Conservation (phyloP, 2,329 filamentous ascomycete species). For the Phialocephala subalpina region DNA sequence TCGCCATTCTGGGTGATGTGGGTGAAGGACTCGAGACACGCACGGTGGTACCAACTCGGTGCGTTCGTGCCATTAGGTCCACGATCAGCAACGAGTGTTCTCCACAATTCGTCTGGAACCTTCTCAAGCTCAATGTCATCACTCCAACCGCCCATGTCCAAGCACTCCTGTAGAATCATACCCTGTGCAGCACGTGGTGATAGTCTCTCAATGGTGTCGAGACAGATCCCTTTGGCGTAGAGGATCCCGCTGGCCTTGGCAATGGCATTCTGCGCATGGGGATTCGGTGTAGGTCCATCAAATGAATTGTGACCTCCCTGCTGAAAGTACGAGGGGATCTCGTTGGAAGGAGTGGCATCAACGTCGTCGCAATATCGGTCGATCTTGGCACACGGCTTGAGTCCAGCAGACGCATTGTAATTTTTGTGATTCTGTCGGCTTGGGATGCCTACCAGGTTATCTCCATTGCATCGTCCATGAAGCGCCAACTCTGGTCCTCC, state of each 20-base stretch:
- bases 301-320: neutral
- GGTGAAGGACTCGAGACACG: constrained; percentile 25
- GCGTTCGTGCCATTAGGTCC: constrained; percentile 27
- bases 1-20: constrained; percentile 13
- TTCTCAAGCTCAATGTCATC: constrained; percentile 5
- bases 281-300: neutral
- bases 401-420: constrained; percentile 28
- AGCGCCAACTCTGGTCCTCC: constrained; percentile 18
- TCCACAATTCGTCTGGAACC: constrained; percentile 27
- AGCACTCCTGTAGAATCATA: constrained; percentile 21
- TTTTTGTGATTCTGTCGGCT: constrained; percentile 18
- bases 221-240: constrained; percentile 23
- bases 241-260: constrained; percentile 3
- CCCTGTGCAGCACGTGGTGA: constrained; percentile 21
- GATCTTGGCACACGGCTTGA: constrained; percentile 18
- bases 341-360: neutral
- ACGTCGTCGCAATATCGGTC: neutral
- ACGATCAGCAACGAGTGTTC: constrained; percentile 32
- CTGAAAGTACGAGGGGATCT: neutral
- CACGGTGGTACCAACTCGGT: constrained; percentile 30
- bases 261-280: neutral
- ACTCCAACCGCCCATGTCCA: constrained; percentile 27
- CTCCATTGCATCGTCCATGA: constrained; percentile 28
- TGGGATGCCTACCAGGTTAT: constrained; percentile 32
- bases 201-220: constrained; percentile 18